Evolutionary conservation across 768 basidiomycete species (phyloP).

Genomic region (Leccinum aurantiacum): DNA sequence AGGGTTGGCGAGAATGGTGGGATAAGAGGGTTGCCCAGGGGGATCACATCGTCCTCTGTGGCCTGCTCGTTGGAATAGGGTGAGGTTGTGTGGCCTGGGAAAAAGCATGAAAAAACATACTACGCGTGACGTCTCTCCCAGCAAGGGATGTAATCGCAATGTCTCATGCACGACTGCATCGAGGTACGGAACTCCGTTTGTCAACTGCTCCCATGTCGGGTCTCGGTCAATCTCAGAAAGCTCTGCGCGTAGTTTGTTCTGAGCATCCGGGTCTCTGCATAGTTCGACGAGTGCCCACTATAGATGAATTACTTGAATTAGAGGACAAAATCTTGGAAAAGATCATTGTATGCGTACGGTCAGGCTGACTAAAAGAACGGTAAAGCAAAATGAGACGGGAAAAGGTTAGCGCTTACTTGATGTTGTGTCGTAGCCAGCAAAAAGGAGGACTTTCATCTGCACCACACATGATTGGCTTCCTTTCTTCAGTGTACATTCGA

Average conservation of each 20-base stretch:
- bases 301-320: not conserved
- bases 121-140: conserved; percentile 23
- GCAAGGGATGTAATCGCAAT: conserved; percentile 43
- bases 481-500: not conserved
- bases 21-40: conserved; percentile 46
- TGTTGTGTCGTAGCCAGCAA: conserved; percentile 44
- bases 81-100: not conserved
- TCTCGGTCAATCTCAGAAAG: conserved; percentile 44
- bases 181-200: conserved; percentile 50
- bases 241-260: conserved; percentile 50
- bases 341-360: conserved; percentile 13
- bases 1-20: conserved; percentile 36
- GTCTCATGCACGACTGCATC: conserved; percentile 50
- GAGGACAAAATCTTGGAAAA: not conserved
- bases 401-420: conserved; percentile 28
- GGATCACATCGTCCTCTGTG: conserved; percentile 54
- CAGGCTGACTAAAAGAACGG: conserved; percentile 21
- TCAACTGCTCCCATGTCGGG: conserved; percentile 55
- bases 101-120: conserved; percentile 2
- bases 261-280: conserved; percentile 41
- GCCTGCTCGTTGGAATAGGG: conserved; percentile 37
- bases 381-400: not conserved
- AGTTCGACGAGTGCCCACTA: conserved; percentile 59
- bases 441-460: conserved; percentile 38
- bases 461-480: not conserved